Percentiles rank a stretch among this genome's conserved stretches.
These are phyloP conservation scores for Chrysophaeum taylorii DNA, from an alignment of 352 stramenopile genomes.

Conservation along the genomic window DNA sequence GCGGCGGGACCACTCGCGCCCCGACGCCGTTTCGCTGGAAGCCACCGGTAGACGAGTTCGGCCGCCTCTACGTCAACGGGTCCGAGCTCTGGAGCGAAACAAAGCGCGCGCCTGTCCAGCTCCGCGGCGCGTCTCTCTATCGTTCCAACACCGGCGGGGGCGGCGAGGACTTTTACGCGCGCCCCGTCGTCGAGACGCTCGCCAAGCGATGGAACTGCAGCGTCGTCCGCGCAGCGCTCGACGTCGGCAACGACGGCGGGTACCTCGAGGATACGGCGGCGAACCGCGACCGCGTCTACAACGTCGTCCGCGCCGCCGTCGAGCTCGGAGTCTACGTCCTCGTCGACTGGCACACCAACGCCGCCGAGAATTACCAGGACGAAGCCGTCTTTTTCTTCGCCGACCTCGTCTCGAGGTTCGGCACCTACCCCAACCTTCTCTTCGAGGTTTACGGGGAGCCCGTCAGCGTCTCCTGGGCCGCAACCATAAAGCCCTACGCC, in stretches of 20 bases:
- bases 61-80: not conserved
- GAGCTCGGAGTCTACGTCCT: constrained; percentile 13
- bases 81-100: not conserved
- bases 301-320: not conserved
- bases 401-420: not conserved
- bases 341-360: constrained; percentile 16
- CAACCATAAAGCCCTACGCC: not conserved
- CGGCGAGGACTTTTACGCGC: not conserved
- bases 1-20: too few species aligned
- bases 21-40: too few species aligned
- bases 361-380: constrained; percentile 4
- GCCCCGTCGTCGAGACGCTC: not conserved
- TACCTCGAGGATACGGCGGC: not conserved
- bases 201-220: not conserved
- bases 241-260: not conserved
- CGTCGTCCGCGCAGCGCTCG: not conserved
- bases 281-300: not conserved
- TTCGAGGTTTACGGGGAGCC: constrained; percentile 15
- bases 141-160: constrained; percentile 1
- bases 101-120: constrained; percentile 1
- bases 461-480: not conserved
- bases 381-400: constrained; percentile 11
- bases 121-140: not conserved
- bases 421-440: not conserved
- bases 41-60: too few species aligned